Base-by-base conservation (phyloP, 176 grass and related monocot genomes). In the Phoenix dactylifera region DNA sequence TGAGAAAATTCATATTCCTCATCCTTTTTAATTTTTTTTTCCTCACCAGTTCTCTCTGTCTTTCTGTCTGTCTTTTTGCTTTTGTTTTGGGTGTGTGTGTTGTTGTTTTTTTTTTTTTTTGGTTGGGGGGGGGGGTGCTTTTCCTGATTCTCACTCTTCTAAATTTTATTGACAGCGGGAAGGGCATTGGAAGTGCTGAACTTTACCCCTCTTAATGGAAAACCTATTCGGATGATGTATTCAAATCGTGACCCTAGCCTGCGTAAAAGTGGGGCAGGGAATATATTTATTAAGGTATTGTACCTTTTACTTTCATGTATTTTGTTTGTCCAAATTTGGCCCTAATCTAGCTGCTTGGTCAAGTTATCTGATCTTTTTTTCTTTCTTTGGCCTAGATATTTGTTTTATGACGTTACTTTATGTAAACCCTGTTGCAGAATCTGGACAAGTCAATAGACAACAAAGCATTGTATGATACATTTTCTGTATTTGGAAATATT, bases 371-470 rank as follows among this genome's bases (percentile, higher is more conserved):
- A 6, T 6, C 6, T 30, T 30, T 29, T 28, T 5, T 28, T 30
- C 14, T 17, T 25, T 51, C 6, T 18, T 48, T 14, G 26, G 16
- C 3, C 50, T 53, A 7, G 19, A 26, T 6, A 16, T 53, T 16
- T 19, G 19, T 10, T 20, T 54, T 15, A 14, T 72, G 28, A 15
- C 19, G 6, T 22, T 54, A 30, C 24, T 57, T 59, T 69, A 18
- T 44, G 35, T 44, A 44, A 2, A 12, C 35, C 35, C 60, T 7
- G 60, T 67, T 79, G 16, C 79, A 98, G 93, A 92, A 92, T 77
- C 84, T 98, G 63, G 88, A 98, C 62, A 92, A 89, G 69, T 76
- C 82, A 4, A 83, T 98, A 70, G 82, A 84, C 59, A 88, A 98
- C 67, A 79, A 83, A 83, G 80, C 76, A 67, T 63, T 98, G 29